These are phyloP conservation scores for Suhomyces bribrorum DNA, from an alignment of 1,139 yeast genomes.

Conservation along the genomic window DNA sequence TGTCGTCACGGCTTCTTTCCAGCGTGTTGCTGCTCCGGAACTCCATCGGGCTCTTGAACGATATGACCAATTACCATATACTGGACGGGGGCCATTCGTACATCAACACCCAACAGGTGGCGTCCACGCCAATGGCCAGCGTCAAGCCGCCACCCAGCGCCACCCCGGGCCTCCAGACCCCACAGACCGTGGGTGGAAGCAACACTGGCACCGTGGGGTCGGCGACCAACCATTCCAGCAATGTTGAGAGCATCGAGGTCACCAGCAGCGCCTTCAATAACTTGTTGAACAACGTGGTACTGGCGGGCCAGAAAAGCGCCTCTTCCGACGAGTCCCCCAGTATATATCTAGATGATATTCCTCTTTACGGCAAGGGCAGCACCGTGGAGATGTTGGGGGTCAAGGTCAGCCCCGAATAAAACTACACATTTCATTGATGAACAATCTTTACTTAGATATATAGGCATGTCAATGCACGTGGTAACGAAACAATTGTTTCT, in stretches of 20 bases:
- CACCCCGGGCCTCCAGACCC: constrained; percentile 20
- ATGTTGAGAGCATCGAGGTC: constrained; percentile 23
- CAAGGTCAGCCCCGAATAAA: constrained; percentile 19
- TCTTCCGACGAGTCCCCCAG: constrained; percentile 18
- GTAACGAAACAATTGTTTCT: no score
- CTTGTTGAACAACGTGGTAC: constrained; percentile 30
- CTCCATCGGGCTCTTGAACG: constrained; percentile 36
- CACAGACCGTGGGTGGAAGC: constrained; percentile 20
- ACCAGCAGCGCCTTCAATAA: constrained; percentile 35
- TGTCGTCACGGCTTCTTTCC: constrained; percentile 41
- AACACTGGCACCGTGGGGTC: constrained; percentile 20
- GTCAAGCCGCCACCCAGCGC: constrained; percentile 10
- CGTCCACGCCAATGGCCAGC: constrained; percentile 6
- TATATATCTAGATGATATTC: constrained; percentile 41
- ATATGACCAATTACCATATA: constrained; percentile 36
- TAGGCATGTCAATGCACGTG: no score
- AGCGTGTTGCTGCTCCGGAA: constrained; percentile 40
- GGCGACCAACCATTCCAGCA: constrained; percentile 14
- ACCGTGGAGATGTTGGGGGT: constrained; percentile 41
- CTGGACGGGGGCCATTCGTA: constrained; percentile 43
- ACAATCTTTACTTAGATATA: no score
- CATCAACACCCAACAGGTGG: constrained; percentile 12
- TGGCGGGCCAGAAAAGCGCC: constrained; percentile 14
- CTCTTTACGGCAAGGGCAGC: constrained; percentile 42
- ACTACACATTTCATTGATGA: no score